Conservation (phyloP, 176 grass and related monocot species). For the Juncus inflexus region DNA sequence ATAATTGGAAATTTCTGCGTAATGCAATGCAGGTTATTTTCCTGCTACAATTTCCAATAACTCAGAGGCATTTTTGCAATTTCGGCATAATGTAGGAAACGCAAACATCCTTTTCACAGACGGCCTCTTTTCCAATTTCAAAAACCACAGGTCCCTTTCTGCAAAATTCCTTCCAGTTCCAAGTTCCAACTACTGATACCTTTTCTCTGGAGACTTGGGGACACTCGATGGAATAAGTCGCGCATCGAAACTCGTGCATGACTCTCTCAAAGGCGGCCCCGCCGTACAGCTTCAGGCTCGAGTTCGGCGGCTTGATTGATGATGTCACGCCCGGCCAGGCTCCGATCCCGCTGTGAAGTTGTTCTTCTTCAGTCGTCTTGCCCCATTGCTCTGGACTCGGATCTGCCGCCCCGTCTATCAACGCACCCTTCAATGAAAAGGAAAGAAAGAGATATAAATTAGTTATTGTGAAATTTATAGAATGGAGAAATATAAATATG, state of each 20-base stretch:
- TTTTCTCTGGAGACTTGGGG: slow-evolving; percentile 94
- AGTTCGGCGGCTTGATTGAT: slow-evolving; percentile 66
- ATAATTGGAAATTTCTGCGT: too few relatives aligned
- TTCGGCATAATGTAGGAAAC: too few relatives aligned
- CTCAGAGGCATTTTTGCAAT: too few relatives aligned
- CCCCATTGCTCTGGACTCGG: slow-evolving; percentile 94
- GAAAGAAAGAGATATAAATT: background rate
- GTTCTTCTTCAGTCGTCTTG: slow-evolving; percentile 84
- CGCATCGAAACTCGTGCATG: slow-evolving; percentile 91
- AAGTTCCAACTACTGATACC: slow-evolving; percentile 36
- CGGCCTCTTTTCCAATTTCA: too few relatives aligned
- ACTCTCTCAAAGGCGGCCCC: slow-evolving; percentile 96
- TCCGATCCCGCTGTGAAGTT: slow-evolving; percentile 75
- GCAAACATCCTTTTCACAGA: too few relatives aligned
- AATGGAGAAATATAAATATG: too few relatives aligned
- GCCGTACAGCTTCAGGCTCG: slow-evolving; percentile 76
- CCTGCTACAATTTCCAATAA: too few relatives aligned
- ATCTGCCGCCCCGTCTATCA: slow-evolving; percentile 94
- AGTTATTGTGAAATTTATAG: too few relatives aligned
- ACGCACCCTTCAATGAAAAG: slow-evolving; percentile 36
- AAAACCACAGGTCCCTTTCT: too few relatives aligned
- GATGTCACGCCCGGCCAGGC: slow-evolving; percentile 81
- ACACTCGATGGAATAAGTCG: slow-evolving; percentile 87
- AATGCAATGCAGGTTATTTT: too few relatives aligned
- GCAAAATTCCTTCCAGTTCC: too few relatives aligned